Evolutionary conservation across 169 alveolate species (phyloP).

Genomic region (Plasmodium adleri): DNA sequence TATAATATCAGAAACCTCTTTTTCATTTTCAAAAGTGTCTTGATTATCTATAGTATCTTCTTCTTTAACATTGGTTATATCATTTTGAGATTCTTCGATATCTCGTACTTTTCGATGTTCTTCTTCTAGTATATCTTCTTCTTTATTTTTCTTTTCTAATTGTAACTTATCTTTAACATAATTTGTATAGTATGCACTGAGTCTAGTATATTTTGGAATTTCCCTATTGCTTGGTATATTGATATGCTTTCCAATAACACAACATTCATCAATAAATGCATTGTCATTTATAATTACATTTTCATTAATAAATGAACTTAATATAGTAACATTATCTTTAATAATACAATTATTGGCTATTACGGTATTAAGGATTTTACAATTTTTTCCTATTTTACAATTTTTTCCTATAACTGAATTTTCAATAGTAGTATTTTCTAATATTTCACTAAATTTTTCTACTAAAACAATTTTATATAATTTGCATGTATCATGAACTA

Average conservation of each 20-base stretch:
- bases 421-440: conserved; percentile 48
- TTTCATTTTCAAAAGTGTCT: not conserved
- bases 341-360: conserved; percentile 47
- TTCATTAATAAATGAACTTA: conserved; percentile 63
- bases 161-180: conserved; percentile 19
- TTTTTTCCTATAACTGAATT: conserved; percentile 69
- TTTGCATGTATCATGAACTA: conserved; percentile 47
- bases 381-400: conserved; percentile 75
- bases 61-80: too few species aligned
- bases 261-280: conserved; percentile 62
- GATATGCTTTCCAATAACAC: conserved; percentile 58
- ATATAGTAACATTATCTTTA: conserved; percentile 39
- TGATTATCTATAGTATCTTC: too few species aligned
- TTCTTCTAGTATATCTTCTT: not conserved
- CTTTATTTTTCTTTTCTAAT: conserved; percentile 1
- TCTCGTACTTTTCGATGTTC: too few species aligned
- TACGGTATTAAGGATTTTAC: conserved; percentile 43
- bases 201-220: conserved; percentile 24
- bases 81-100: too few species aligned
- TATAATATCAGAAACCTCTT: not conserved
- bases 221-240: conserved; percentile 22
- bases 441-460: conserved; percentile 36
- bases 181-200: conserved; percentile 26
- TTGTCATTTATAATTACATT: conserved; percentile 31
- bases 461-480: conserved; percentile 34